Conservation (phyloP, 192 early-diverging fungal genomes). For the Glomus cerebriforme region DNA sequence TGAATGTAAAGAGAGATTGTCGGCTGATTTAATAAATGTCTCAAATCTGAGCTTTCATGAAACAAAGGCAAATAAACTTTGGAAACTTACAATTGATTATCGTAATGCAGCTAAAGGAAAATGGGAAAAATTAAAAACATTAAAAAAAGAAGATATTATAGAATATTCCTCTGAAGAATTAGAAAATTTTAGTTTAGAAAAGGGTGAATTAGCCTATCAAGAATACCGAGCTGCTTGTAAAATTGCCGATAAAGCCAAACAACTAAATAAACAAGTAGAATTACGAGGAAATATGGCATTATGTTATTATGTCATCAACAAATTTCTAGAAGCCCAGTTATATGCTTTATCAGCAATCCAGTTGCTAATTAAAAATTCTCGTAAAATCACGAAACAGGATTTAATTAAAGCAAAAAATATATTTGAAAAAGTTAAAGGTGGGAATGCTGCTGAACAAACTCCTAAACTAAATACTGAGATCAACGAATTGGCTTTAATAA, state of each 20-base stretch:
- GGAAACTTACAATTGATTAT: constrained; percentile 1
- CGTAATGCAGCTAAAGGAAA: constrained; percentile 1
- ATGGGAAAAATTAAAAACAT: not conserved
- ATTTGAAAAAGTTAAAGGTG: constrained; percentile 14
- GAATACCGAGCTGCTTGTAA: constrained; percentile 13
- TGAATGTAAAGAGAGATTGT: not conserved
- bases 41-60: not conserved
- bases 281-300: constrained; percentile 9
- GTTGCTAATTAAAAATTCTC: not conserved
- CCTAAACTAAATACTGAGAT: not conserved
- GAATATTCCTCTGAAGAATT: not conserved
- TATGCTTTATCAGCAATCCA: constrained; percentile 16
- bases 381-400: not conserved
- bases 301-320: not conserved
- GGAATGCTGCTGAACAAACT: not conserved
- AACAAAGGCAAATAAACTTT: not conserved
- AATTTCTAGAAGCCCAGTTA: not conserved
- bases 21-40: not conserved
- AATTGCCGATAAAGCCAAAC: not conserved
- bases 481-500: not conserved
- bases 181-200: not conserved
- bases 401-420: not conserved
- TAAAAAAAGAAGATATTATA: constrained; percentile 7
- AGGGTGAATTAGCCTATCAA: not conserved
- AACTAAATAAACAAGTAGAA: not conserved